Conservation (phyloP, 1,284 basidiomycete genomes). For the Mycosarcoma maydis region DNA sequence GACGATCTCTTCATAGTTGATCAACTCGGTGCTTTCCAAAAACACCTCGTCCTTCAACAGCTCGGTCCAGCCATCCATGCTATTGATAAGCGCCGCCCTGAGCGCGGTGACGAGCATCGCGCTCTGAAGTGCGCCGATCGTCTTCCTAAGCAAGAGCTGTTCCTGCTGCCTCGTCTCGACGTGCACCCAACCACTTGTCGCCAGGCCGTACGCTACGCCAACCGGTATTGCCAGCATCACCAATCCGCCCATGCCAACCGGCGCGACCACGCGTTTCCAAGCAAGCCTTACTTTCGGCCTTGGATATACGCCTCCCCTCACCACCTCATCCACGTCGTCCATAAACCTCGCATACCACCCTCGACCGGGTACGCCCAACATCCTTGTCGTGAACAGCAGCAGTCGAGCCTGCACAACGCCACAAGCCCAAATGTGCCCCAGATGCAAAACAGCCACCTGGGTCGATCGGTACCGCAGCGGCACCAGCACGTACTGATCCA, state of each 20-base stretch:
- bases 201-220: slow-evolving; percentile 1
- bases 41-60: slow-evolving; percentile 61
- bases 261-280: slow-evolving; percentile 24
- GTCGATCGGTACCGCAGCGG: slow-evolving; percentile 19
- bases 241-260: background rate
- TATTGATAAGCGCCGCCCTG: slow-evolving; percentile 4
- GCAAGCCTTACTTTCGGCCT: slow-evolving; percentile 13
- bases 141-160: slow-evolving; percentile 22
- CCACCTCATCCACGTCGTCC: slow-evolving; percentile 12
- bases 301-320: slow-evolving; percentile 16
- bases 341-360: slow-evolving; percentile 6
- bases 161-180: slow-evolving; percentile 10
- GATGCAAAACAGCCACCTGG: slow-evolving; percentile 23
- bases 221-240: slow-evolving; percentile 7
- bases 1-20: slow-evolving; percentile 39
- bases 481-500: slow-evolving; percentile 43
- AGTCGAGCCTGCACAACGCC: slow-evolving; percentile 43
- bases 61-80: slow-evolving; percentile 56
- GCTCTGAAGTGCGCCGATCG: slow-evolving; percentile 19
- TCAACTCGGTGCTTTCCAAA: slow-evolving; percentile 60
- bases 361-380: background rate
- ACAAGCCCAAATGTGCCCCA: slow-evolving; percentile 46
- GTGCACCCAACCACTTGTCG: background rate
- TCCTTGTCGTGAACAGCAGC: slow-evolving; percentile 8
- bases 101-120: background rate